These are phyloP conservation scores for Ammopiptanthus mongolicus DNA, from an alignment of 306 rosid species.

Conservation along the genomic window DNA sequence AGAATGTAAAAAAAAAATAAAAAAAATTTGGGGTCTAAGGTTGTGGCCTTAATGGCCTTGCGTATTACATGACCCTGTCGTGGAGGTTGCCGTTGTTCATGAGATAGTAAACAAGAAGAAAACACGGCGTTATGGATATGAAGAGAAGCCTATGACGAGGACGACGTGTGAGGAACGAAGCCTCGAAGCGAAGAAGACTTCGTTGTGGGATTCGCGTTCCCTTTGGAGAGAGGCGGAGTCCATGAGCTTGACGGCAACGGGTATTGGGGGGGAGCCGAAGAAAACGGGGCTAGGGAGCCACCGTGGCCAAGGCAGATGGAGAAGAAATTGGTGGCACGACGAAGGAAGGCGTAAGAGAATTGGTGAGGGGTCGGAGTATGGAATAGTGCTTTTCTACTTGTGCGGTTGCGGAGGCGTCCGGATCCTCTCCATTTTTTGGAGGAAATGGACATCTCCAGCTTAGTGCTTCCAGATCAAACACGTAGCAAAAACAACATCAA, in stretches of 20 bases:
- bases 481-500: too few species aligned
- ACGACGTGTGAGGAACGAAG: conserved; percentile 44
- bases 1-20: too few species aligned
- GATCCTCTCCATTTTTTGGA: too few species aligned
- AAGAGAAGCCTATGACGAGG: conserved; percentile 63
- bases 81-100: conserved; percentile 83
- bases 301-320: conserved; percentile 87
- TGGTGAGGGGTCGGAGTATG: conserved; percentile 54
- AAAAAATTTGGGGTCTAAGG: too few species aligned
- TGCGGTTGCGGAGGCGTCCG: conserved; percentile 50
- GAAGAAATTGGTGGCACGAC: conserved; percentile 83
- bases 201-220: conserved; percentile 93
- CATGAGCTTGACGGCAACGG: conserved; percentile 83
- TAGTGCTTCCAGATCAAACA: too few species aligned
- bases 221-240: conserved; percentile 82
- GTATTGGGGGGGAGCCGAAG: conserved; percentile 47
- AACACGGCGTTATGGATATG: conserved; percentile 61
- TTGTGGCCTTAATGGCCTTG: too few species aligned
- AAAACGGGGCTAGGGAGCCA: conserved; percentile 84
- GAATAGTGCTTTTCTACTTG: conserved; percentile 41
- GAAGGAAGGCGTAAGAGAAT: conserved; percentile 66
- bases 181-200: conserved; percentile 69
- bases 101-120: conserved; percentile 64
- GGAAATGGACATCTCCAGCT: too few species aligned
- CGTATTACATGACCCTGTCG: too few species aligned